Evolutionary conservation across 2,329 filamentous ascomycete genomes (phyloP), one percentile per base, ranked within the genome.

Genomic region (Ceratocystis destructans): DNA sequence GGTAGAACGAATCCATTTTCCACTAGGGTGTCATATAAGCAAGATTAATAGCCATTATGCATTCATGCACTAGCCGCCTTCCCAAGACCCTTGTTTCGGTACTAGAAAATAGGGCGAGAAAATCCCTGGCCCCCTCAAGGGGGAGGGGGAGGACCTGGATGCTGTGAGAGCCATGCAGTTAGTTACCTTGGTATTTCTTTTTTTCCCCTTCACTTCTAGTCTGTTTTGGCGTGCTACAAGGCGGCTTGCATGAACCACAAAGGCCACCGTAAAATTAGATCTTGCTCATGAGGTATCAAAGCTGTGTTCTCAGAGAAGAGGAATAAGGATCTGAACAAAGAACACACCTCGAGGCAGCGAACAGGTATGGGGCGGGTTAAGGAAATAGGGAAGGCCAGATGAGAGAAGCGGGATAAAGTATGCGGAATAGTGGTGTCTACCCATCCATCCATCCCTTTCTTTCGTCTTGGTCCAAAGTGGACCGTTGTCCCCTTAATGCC

Each of bases 1-100:
- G 22, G 31, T 4, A 33, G 12, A 57, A 17, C 22, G 31, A 12
- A 57, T 57, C 22, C 2, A 17, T 17, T 22, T 57, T 12, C 15
- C 53, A 59, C 53, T 31, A 20, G 53, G 28, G 28, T 59, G 53
- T 59, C 53, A 62, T 62, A 62, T 62, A 17, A 33, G 44, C 46
- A 63, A 63, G 25, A 63, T 63, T 63, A 63, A 63, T 10, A 6
- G 46, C 20, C 46, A 28, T 63, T 53, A 63, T 63, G 61, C 61
- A 53, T 63, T 63, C 61, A 63, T 63, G 61, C 61, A 46, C 46
- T 53, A 63, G 31, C 61, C 45, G 61, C 25, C 41, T 41, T 37
- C 28, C 31, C 53, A 59, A 59, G 53, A 31, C 28, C 53, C 12
- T 41, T 59, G 53, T 37, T 59, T 59, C 53, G 53, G 53, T 59